Evolutionary conservation across 345 rosid species (phyloP).

Genomic region (Eucalyptus curtisii): DNA sequence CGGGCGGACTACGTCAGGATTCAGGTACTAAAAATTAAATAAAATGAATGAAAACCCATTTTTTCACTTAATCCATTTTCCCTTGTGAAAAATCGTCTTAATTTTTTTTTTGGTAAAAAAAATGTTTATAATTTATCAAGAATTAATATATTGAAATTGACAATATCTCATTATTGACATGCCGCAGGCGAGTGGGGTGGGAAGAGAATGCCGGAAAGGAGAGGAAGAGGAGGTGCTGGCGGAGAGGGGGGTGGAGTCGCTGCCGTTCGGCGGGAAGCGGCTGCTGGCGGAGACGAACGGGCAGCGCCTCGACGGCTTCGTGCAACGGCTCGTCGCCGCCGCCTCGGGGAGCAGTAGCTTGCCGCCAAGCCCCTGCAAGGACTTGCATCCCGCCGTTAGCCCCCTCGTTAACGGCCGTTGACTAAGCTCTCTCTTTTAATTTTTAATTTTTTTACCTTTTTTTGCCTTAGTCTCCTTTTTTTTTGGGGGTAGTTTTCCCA

Average conservation of each 20-base stretch:
- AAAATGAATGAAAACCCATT: background rate
- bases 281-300: slow-evolving; percentile 80
- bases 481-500: background rate
- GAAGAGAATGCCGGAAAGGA: slow-evolving; percentile 3
- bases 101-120: background rate
- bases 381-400: slow-evolving; percentile 30
- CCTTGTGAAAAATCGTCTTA: background rate
- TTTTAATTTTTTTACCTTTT: background rate
- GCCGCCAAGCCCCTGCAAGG: slow-evolving; percentile 86
- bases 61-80: background rate
- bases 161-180: slow-evolving; percentile 3
- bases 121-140: background rate
- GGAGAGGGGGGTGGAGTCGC: slow-evolving; percentile 76
- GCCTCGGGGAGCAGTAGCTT: slow-evolving; percentile 65
- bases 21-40: slow-evolving; percentile 35
- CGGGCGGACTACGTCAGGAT: slow-evolving; percentile 88
- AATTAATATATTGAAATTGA: background rate
- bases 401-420: slow-evolving; percentile 30
- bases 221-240: slow-evolving; percentile 36
- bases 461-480: background rate
- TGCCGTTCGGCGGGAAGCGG: slow-evolving; percentile 91
- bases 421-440: background rate
- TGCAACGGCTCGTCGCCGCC: slow-evolving; percentile 73
- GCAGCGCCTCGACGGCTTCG: slow-evolving; percentile 61
- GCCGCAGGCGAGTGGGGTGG: slow-evolving; percentile 53